Evolutionary conservation across 2,329 filamentous ascomycete species (phyloP).

Genomic region (Cladosporium sp.): DNA sequence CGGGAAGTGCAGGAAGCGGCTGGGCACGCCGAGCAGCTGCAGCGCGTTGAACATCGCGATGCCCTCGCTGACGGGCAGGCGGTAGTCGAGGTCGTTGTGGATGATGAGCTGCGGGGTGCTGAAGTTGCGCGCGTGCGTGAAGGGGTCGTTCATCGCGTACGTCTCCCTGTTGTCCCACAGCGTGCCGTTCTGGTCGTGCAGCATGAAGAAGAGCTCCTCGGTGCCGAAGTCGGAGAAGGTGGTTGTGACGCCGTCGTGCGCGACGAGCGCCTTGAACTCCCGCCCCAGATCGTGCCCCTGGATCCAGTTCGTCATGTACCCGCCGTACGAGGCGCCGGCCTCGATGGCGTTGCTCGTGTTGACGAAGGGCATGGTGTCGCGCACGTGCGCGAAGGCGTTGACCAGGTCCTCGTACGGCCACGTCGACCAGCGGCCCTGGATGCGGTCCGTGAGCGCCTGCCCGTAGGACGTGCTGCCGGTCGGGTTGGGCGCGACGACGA

Average conservation of each 20-base stretch:
- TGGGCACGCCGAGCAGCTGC: constrained; percentile 18
- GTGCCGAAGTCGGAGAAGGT: constrained; percentile 36
- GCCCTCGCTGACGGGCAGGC: constrained; percentile 19
- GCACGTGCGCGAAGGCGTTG: constrained; percentile 18
- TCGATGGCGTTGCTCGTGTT: constrained; percentile 22
- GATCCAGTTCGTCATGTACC: constrained; percentile 53
- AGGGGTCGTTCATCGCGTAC: constrained; percentile 18
- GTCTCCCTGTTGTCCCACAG: constrained; percentile 36
- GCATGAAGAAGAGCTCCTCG: constrained; percentile 48
- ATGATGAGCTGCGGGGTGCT: constrained; percentile 20
- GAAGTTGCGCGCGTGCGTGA: constrained; percentile 19
- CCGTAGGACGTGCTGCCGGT: constrained; percentile 26
- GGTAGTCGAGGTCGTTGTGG: constrained; percentile 21
- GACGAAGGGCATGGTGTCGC: constrained; percentile 18
- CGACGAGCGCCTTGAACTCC: constrained; percentile 82
- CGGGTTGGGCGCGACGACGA: constrained; percentile 25
- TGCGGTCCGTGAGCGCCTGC: constrained; percentile 23
- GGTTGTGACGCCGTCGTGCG: constrained; percentile 52
- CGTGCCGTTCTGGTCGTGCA: constrained; percentile 45
- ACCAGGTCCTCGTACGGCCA: constrained; percentile 23
- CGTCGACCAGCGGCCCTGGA: constrained; percentile 19
- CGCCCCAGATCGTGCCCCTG: constrained; percentile 80
- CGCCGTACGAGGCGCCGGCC: constrained; percentile 32
- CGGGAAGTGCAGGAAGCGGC: constrained; percentile 17
- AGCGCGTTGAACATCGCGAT: constrained; percentile 21